Base-by-base conservation (phyloP, 805 yeast genomes). In the Starmerella sirachaensis region DNA sequence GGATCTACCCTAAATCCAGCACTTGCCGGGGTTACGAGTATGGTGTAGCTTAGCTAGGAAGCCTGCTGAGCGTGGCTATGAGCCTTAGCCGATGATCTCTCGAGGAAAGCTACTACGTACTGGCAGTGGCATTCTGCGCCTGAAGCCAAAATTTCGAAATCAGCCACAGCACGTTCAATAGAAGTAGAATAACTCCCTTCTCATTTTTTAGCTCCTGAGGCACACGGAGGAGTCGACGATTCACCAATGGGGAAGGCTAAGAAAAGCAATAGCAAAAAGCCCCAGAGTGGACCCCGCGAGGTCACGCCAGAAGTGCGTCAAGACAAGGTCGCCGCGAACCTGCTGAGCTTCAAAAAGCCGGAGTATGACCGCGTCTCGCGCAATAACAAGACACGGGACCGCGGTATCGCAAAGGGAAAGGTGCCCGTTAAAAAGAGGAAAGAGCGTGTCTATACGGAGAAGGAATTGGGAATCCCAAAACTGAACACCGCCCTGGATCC, bases 401-500 rank as follows among this genome's bases (percentile, higher is more conserved):
- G 55, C 7, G 37, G 34, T 3, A 37, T 50, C 14, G 42, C 50
- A 11, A 26, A 29, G 28, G 41, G 46, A 29, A 39, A 37, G 16
- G 11, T 47, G 17, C 20, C 27, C 12, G 20, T 20, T 11, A 26
- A 38, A 29, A 43, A 52, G 41, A 45, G 42, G 45, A 55, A 57
- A 41, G 53, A 50, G 33, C 49, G 59, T 7, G 54, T 50, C 6
- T 82, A 76, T 53, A 66, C 74, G 9, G 96, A 86, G 48, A 78
- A 75, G 43, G 93, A 85, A 50, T 64, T 86, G 27, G 74, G 78
- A 30, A 63, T 86, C 24, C 96, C 95, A 20, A 66, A 69, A 18
- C 66, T 88, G 53, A 88, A 88, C 58, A 78, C 72, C 47, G 83
- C 95, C 3, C 69, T 86, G 23, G 70, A 74, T 32, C 95, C 97